These are phyloP conservation scores for Larix kaempferi DNA, from an alignment of 75 land plant species.

Conservation along the genomic window DNA sequence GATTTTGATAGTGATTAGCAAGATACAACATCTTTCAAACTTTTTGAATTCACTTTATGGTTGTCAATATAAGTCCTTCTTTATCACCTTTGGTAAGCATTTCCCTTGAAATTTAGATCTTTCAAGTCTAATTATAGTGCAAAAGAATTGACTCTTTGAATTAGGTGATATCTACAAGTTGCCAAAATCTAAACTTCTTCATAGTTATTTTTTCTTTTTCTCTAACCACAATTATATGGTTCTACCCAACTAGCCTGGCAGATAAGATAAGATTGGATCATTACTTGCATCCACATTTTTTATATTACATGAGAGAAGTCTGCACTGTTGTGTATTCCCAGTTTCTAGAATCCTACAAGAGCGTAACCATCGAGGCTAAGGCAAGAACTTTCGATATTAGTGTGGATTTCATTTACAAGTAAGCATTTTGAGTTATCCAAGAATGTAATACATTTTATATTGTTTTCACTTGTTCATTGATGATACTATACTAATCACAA, in stretches of 20 bases:
- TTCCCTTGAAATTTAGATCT: conserved; percentile 5
- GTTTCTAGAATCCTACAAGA: conserved; percentile 95
- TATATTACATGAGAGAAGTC: conserved; percentile 97
- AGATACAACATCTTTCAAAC: conserved; percentile 75
- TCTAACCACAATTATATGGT: not conserved
- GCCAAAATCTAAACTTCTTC: not conserved
- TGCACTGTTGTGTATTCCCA: conserved; percentile 92
- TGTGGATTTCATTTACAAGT: conserved; percentile 88
- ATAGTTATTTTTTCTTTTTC: not conserved
- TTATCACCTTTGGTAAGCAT: conserved; percentile 77
- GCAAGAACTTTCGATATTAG: conserved; percentile 94
- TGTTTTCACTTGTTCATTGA: not conserved
- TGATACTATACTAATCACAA: no score
- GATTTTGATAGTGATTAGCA: conserved; percentile 88
- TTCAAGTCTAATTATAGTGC: not conserved
- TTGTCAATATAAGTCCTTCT: conserved; percentile 90
- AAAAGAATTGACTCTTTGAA: not conserved
- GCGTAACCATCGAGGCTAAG: conserved; percentile 99
- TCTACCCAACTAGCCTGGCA: conserved; percentile 67
- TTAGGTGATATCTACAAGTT: not conserved
- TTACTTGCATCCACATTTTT: conserved; percentile 88
- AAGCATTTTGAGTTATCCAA: conserved; percentile 22
- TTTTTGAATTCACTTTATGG: conserved; percentile 89
- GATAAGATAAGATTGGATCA: conserved; percentile 86
- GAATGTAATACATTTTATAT: not conserved